Evolutionary conservation across 441 rosid species (phyloP), one percentile per base, ranked within the genome.

Genomic region (Jatropha multifida): DNA sequence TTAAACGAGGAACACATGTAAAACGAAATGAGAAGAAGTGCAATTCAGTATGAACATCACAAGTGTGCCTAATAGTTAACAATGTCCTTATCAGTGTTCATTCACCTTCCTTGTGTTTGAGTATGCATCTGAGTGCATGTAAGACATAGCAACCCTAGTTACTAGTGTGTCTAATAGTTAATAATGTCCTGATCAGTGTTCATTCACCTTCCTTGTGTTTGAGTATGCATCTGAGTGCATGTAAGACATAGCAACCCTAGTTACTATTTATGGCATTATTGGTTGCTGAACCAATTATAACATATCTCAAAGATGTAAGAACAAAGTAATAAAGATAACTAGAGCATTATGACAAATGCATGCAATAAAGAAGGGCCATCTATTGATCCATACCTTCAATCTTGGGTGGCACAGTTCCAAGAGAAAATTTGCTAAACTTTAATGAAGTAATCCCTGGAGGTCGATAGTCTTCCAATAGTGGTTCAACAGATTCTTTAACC

Each of bases 331-430:
- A 63, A 62, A 64, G 74, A 73, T 40, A 48, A 12, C 48, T 7
- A 37, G n/a, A 27, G 49, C 42, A 74, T 70, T 23, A 56, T 51
- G 14, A 27, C 5, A 42, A 65, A 14, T 14, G 71, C 6, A 38
- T 62, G 13, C 70, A 74, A 27, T 10, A 32, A 49, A 75, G 20
- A 51, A 75, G 46, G 38, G 72, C 71, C 52, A 13, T 13, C 59
- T 51, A 51, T 64, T 27, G n/a, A 75, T 54, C 58, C 64, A 69
- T 79, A 89, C 95, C 98, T 92, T 93, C 99, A 84, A 95, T 90
- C 85, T 93, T 95, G 55, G 99, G 99, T 73, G 98, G 89, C 75
- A 95, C 98, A 37, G 82, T 93, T 78, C 99, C 99, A 42, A 95
- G 88, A 66, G 94, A 86, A 78, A 95, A 79, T 79, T 92, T 91